These are phyloP conservation scores for Zymoseptoria ardabiliae DNA, from an alignment of 2,329 filamentous ascomycete species.

Conservation along the genomic window DNA sequence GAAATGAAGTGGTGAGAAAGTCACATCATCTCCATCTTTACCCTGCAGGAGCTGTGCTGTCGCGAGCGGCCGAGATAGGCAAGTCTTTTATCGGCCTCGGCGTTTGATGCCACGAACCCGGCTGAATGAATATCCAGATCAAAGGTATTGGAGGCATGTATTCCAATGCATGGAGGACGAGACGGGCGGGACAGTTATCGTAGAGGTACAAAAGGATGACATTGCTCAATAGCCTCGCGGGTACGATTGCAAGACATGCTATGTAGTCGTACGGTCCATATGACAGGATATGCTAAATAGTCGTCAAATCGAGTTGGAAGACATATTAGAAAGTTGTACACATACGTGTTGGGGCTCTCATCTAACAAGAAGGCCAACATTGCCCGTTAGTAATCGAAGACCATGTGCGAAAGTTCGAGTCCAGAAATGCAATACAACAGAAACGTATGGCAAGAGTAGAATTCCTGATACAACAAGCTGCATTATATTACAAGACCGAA, in stretches of 20 bases:
- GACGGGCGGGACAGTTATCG: too few relatives aligned
- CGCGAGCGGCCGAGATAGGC: slow-evolving; percentile 5
- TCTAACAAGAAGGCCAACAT: too few relatives aligned
- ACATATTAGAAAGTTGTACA: too few relatives aligned
- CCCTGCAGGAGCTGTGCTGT: neutral
- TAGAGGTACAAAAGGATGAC: too few relatives aligned
- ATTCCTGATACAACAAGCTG: neutral
- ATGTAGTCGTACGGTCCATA: too few relatives aligned
- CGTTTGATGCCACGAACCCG: neutral
- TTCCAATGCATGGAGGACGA: neutral
- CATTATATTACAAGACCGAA: neutral
- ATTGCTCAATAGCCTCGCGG: too few relatives aligned
- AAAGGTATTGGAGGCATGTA: neutral
- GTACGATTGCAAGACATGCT: too few relatives aligned
- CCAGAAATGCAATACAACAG: neutral
- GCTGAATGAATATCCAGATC: neutral
- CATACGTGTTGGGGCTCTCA: too few relatives aligned
- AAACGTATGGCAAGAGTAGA: neutral
- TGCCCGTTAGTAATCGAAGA: too few relatives aligned
- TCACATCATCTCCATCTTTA: neutral
- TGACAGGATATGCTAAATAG: too few relatives aligned
- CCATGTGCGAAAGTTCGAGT: too few relatives aligned
- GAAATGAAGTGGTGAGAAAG: neutral
- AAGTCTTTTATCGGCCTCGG: neutral
- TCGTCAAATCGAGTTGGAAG: too few relatives aligned